Evolutionary conservation across 345 rosid species (phyloP), one percentile per base, ranked within the genome.

Genomic region (Hibiscus syriacus): DNA sequence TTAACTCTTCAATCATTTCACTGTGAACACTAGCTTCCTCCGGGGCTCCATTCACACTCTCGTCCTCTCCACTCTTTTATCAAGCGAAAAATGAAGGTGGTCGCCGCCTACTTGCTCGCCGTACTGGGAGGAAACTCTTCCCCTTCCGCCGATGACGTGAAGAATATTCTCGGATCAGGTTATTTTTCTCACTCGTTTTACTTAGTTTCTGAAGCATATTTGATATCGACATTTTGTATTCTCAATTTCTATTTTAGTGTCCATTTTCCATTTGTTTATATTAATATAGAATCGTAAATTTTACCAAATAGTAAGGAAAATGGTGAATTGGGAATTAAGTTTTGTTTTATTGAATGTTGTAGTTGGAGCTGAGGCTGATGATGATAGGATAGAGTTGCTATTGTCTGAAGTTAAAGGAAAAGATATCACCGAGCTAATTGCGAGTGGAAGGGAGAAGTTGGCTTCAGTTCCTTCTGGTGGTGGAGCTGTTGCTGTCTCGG

Each of bases 381-480:
- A 81, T 8, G 86, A 83, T 2, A 86, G 80, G 79, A 78, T 87
- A 65, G 84, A 82, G 68, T 73, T 84, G 63, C 81, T 87, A 14
- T 39, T 87, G 73, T 69, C 79, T 11, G 74, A 82, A 75, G 83
- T 88, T 26, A 73, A 69, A 14, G 94, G 89, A 2, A 87, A 84
- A 74, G 97, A 87, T 49, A 68, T 86, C 25, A 77, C 91, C 0
- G 96, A 90, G 70, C 66, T 90, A 26, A 81, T 85, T 80, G 92
- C 96, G 0, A 20, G 79, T 1, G 93, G 96, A 36, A 77, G 86
- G 81, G 92, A 84, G 77, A 90, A 90, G 76, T 71, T 90, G 67
- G 90, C 96, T 0, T 84, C 90, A 5, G 90, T 87, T 0, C 96
- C 96, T 1, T 80, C 80, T 1, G 89, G 92, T 45, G 93, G 89